Evolutionary conservation across 495 filamentous ascomycete species (phyloP).

Genomic region (Penicillium bialowiezense): DNA sequence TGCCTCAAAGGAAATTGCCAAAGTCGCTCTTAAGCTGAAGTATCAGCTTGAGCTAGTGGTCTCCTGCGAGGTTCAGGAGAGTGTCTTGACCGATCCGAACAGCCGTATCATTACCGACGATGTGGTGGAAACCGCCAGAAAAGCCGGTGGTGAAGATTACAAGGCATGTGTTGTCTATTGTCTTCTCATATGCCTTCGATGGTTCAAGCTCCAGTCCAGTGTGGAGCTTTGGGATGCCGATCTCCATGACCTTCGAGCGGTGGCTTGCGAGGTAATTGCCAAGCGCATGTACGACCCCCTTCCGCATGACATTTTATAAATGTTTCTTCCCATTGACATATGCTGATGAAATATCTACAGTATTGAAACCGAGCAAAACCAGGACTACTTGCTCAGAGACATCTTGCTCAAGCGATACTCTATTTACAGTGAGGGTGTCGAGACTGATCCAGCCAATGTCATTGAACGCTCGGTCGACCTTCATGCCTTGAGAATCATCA

Average conservation of each 20-base stretch:
- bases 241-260: conserved; percentile 71
- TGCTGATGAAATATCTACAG: conserved; percentile 24
- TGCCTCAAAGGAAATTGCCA: conserved; percentile 74
- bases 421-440: conserved; percentile 66
- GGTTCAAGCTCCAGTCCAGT: conserved; percentile 81
- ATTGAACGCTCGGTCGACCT: conserved; percentile 91
- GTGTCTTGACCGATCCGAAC: conserved; percentile 69
- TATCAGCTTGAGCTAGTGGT: conserved; percentile 88
- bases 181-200: conserved; percentile 81
- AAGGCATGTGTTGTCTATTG: conserved; percentile 79
- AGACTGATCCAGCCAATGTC: conserved; percentile 76
- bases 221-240: conserved; percentile 90
- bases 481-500: conserved; percentile 83
- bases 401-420: conserved; percentile 91
- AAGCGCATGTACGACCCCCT: conserved; percentile 63
- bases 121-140: conserved; percentile 73
- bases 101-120: conserved; percentile 76
- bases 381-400: conserved; percentile 70
- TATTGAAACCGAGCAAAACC: conserved; percentile 80
- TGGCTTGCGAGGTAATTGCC: conserved; percentile 93
- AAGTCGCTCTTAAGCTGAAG: conserved; percentile 81
- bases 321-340: neutral
- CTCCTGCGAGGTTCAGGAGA: conserved; percentile 78
- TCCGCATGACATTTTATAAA: neutral
- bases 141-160: conserved; percentile 76